Base-by-base conservation (phyloP, 768 basidiomycete genomes). In the Tubosaeta brunneosetosa region DNA sequence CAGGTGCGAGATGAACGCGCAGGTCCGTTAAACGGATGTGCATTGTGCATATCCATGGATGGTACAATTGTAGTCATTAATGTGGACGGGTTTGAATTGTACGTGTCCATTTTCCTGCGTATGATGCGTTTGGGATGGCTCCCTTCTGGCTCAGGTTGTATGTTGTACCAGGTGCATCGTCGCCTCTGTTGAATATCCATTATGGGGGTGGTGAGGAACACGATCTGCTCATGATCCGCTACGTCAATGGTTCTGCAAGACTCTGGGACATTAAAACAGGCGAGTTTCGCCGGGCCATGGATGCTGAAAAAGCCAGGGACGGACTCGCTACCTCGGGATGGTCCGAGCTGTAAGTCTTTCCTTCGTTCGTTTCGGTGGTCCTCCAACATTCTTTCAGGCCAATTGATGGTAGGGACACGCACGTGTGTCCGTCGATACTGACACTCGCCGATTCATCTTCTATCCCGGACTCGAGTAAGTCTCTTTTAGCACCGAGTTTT, bases 241-340 rank as follows among this genome's bases (percentile, higher is more conserved):
- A 97, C 66, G 74, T 74, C 3, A 84, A 89, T 55, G 83, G 80
- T 2, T 81, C 85, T 49, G 90, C 88, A 1, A 76, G 97, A 38
- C 70, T 94, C 2, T 99, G 97, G 93, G 91, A 97, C 61, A 73
- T 85, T 14, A 81, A 82, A 55, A 87, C 85, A 0, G 79, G 79
- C 51, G 94, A 97, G 60, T 86, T 98, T 59, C 81, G 91, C 77
- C 73, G 95, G 45, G 89, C 92, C 0, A 90, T 90, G 79, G 77
- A 77, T 6, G 58, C 74, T 8, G 86, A 86, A 38, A 93, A 88
- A 63, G 91, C 86, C 0, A 79, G 82, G 46, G 91, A 92, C 45
- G 73, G 92, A 51, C 60, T 95, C 5, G 66, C 64, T 2, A 79
- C 88, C 62, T 85, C 86, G 0, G 81, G 80, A 1, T 98, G 94